Evolutionary conservation across 768 basidiomycete genomes (phyloP), one percentile per base, ranked within the genome.

Genomic region (Dendrothele bispora): DNA sequence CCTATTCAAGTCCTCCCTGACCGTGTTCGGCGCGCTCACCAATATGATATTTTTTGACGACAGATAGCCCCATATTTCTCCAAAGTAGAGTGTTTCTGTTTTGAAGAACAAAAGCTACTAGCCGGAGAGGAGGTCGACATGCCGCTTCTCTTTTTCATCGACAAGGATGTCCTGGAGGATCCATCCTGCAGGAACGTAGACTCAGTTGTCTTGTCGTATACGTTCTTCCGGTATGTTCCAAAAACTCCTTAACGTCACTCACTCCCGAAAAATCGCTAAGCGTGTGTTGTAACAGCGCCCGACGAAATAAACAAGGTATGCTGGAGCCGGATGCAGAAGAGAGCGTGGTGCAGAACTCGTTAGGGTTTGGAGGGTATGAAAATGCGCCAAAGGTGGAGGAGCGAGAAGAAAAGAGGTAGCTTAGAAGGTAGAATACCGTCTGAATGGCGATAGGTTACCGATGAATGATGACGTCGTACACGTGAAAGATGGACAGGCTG

Each of bases 31-130:
- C 14, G 29, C 35, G 12, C 36, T 52, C 10, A n/a, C n/a, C n/a
- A n/a, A n/a, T n/a, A n/a, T n/a, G 43, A 32, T 14, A 18, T 35
- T 18, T 18, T 7, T 44, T 24, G 4, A 24, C 22, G 28, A 17
- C 60, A 98, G 95, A 80, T 98, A 55, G 97, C 97, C 7, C 94
- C 95, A 0, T 98, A 98, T 67, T 99, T 99, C 62, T 93, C 95
- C 42, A 99, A 99, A 71, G 93, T 99, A 11, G 97, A 99, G 66
- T 99, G 97, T 56, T 99, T 99, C 74, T 99, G 97, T 68, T 99
- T 99, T 56, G 97, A 99, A 65, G 97, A 99, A 63, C 97, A 99
- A 67, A 89, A 86, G 57, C 80, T 99, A 8, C 73, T 97, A 21
- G 94, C 95, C 0, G 86, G 88, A 24, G 97, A 99, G 70, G 94